Conservation (phyloP, 345 rosid species). For the Psidium friedrichsthalianum region DNA sequence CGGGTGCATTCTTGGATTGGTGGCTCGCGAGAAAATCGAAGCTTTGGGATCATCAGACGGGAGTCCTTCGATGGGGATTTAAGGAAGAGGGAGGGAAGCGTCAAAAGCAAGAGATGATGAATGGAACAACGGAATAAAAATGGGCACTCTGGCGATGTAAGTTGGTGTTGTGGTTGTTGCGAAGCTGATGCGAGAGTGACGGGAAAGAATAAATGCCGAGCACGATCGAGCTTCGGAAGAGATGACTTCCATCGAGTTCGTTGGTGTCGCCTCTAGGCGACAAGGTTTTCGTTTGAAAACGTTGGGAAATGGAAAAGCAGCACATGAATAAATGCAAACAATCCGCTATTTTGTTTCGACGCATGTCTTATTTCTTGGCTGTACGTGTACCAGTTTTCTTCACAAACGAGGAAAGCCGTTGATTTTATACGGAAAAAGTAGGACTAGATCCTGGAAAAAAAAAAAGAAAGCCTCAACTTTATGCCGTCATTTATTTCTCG, state of each 20-base stretch:
- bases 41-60: neutral
- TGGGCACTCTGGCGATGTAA: too few relatives aligned
- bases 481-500: neutral
- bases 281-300: neutral
- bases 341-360: neutral
- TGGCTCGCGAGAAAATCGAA: neutral
- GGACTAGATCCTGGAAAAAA: too few relatives aligned
- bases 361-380: neutral
- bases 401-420: neutral
- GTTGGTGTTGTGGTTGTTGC: neutral
- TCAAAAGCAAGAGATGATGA: conserved; percentile 14
- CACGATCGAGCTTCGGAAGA: neutral
- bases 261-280: neutral
- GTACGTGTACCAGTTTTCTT: neutral
- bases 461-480: too few relatives aligned
- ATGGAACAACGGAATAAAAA: neutral
- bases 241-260: neutral
- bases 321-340: neutral
- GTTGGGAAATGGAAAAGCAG: neutral
- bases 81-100: neutral
- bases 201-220: neutral
- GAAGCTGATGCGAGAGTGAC: conserved; percentile 3
- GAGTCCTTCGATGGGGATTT: neutral
- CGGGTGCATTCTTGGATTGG: neutral
- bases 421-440: neutral